Conservation (phyloP, 1,284 basidiomycete genomes). For the Ustilago shanxiensis region DNA sequence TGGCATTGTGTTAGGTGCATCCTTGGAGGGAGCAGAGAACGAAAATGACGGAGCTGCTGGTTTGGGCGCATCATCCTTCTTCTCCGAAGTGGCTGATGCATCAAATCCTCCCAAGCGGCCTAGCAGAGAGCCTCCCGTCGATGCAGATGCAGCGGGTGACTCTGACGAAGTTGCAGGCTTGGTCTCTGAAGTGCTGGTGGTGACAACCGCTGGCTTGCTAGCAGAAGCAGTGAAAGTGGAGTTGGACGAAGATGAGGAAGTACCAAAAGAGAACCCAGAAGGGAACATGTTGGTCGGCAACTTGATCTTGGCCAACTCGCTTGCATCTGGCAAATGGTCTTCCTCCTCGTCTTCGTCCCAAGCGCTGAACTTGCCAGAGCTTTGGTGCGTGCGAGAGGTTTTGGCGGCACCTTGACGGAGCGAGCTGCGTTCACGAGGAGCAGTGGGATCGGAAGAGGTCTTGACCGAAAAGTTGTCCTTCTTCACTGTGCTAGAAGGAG, state of each 20-base stretch:
- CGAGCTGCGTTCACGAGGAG: conserved; percentile 55
- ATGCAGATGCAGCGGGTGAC: conserved; percentile 2
- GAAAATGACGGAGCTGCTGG: conserved; percentile 38
- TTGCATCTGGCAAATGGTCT: conserved; percentile 60
- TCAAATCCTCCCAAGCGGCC: conserved; percentile 56
- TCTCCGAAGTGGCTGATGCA: conserved; percentile 31
- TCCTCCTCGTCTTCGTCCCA: conserved; percentile 68
- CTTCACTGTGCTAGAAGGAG: conserved; percentile 28
- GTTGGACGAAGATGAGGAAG: neutral
- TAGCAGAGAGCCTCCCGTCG: conserved; percentile 35
- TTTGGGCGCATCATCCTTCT: conserved; percentile 29
- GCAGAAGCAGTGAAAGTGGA: conserved; percentile 6
- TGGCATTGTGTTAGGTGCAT: conserved; percentile 25
- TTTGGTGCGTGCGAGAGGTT: conserved; percentile 58
- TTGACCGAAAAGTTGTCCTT: conserved; percentile 60
- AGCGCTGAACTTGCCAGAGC: conserved; percentile 63
- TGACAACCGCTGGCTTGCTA: neutral
- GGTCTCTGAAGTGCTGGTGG: neutral
- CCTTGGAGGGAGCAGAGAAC: conserved; percentile 45
- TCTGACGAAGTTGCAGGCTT: conserved; percentile 5
- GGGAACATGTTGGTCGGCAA: conserved; percentile 65
- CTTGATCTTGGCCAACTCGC: conserved; percentile 67
- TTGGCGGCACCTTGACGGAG: conserved; percentile 65
- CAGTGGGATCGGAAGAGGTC: conserved; percentile 36
- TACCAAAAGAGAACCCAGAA: conserved; percentile 60